Evolutionary conservation across 2,329 filamentous ascomycete genomes (phyloP).

Genomic region (Geosmithia morbida): DNA sequence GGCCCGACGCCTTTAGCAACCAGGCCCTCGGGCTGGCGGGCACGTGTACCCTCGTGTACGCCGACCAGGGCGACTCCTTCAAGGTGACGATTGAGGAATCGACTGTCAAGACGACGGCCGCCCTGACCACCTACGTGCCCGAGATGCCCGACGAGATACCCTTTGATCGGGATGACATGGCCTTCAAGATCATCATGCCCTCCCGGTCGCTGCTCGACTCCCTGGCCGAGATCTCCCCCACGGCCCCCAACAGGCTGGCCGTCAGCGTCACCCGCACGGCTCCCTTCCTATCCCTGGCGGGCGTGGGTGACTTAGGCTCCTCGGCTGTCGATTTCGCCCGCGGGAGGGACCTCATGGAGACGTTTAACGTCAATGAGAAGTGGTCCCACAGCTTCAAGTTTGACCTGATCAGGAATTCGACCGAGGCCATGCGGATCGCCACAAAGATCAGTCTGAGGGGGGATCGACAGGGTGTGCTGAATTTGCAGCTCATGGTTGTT

Average conservation of each 20-base stretch:
- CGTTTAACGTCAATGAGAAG: conserved; percentile 47
- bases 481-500: conserved; percentile 93
- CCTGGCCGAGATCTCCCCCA: conserved; percentile 52
- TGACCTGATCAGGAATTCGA: conserved; percentile 68
- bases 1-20: conserved; percentile 66
- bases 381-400: conserved; percentile 74
- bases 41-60: conserved; percentile 73
- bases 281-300: conserved; percentile 64
- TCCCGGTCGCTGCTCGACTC: conserved; percentile 58
- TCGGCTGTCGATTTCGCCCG: conserved; percentile 53
- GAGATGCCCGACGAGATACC: conserved; percentile 70
- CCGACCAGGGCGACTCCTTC: conserved; percentile 60
- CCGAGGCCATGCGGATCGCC: conserved; percentile 83
- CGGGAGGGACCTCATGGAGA: conserved; percentile 57
- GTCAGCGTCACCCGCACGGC: conserved; percentile 49
- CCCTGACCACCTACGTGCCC: conserved; percentile 76
- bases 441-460: conserved; percentile 85
- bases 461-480: conserved; percentile 80
- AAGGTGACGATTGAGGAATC: conserved; percentile 77
- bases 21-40: conserved; percentile 73
- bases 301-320: conserved; percentile 38
- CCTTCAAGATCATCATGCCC: conserved; percentile 92
- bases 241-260: conserved; percentile 58
- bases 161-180: conserved; percentile 64
- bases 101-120: conserved; percentile 77